Evolutionary conservation across 495 filamentous ascomycete species (phyloP).

Genomic region (Aspergillus ellipticus): DNA sequence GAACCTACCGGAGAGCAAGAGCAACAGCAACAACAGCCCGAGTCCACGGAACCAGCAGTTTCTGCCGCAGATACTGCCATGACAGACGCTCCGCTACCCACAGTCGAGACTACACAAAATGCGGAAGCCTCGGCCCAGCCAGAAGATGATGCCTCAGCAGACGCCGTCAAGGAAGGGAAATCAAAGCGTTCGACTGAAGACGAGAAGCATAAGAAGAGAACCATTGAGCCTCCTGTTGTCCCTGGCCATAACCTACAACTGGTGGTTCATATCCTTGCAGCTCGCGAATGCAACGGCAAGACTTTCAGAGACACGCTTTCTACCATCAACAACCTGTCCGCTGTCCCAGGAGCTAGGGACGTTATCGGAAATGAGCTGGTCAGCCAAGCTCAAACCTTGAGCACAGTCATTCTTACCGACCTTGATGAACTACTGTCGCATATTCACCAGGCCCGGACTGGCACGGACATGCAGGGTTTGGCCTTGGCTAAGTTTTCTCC

Average conservation of each 20-base stretch:
- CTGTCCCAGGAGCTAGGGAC: slow-evolving; percentile 83
- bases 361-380: slow-evolving; percentile 90
- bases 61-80: slow-evolving; percentile 37
- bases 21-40: slow-evolving; percentile 11
- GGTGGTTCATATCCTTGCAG: slow-evolving; percentile 92
- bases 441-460: slow-evolving; percentile 79
- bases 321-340: slow-evolving; percentile 95
- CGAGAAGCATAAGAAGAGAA: slow-evolving; percentile 66
- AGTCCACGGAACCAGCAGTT: slow-evolving; percentile 13
- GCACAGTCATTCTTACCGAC: slow-evolving; percentile 76
- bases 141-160: slow-evolving; percentile 19
- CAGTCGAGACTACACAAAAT: slow-evolving; percentile 27
- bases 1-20: slow-evolving; percentile 18
- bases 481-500: slow-evolving; percentile 95
- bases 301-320: slow-evolving; percentile 96
- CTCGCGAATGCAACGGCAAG: slow-evolving; percentile 92
- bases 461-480: slow-evolving; percentile 91
- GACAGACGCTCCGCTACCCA: slow-evolving; percentile 38
- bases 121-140: slow-evolving; percentile 14
- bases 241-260: slow-evolving; percentile 86
- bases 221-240: slow-evolving; percentile 77
- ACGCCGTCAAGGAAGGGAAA: slow-evolving; percentile 29
- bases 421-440: slow-evolving; percentile 83
- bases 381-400: slow-evolving; percentile 75
- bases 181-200: slow-evolving; percentile 46